Conservation (phyloP, 2,329 filamentous ascomycete genomes). For the Phialophora macrospora region DNA sequence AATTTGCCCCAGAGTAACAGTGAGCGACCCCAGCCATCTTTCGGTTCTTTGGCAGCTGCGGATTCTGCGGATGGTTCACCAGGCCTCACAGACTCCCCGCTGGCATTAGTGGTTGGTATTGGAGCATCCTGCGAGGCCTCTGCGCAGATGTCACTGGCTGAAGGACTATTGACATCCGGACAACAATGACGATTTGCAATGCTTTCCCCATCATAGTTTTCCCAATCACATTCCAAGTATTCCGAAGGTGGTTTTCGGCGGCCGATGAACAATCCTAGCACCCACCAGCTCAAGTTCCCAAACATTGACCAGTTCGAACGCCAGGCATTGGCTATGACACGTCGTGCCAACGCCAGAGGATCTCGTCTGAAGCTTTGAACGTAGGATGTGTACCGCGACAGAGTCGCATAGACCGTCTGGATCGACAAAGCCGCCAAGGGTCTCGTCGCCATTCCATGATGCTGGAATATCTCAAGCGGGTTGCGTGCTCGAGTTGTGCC, state of each 20-base stretch:
- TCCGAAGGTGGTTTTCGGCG: constrained; percentile 18
- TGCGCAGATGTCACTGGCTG: not conserved
- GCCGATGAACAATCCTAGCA: constrained; percentile 44
- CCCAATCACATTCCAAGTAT: constrained; percentile 32
- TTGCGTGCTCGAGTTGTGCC: constrained; percentile 13
- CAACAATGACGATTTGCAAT: constrained; percentile 33
- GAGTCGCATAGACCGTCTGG: constrained; percentile 37
- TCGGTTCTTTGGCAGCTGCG: constrained; percentile 1
- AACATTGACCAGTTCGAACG: constrained; percentile 42
- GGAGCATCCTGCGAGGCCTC: not conserved
- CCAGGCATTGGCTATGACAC: constrained; percentile 46
- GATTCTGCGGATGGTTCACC: not conserved
- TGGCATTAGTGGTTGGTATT: not conserved
- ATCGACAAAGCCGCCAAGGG: constrained; percentile 37
- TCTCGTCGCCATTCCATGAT: constrained; percentile 30
- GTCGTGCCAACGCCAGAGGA: constrained; percentile 40
- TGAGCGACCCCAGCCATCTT: constrained; percentile 37
- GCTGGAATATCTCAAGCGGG: constrained; percentile 35
- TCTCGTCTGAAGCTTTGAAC: constrained; percentile 35
- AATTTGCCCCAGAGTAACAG: constrained; percentile 56
- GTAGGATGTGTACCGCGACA: constrained; percentile 37
- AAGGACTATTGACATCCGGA: constrained; percentile 13
- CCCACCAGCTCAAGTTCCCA: constrained; percentile 46
- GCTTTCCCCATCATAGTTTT: constrained; percentile 36
- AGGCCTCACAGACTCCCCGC: constrained; percentile 10